phyloP scores from a whole-genome alignment of 1,284 basidiomycete genomes.

The Tilletia horrida region DNA sequence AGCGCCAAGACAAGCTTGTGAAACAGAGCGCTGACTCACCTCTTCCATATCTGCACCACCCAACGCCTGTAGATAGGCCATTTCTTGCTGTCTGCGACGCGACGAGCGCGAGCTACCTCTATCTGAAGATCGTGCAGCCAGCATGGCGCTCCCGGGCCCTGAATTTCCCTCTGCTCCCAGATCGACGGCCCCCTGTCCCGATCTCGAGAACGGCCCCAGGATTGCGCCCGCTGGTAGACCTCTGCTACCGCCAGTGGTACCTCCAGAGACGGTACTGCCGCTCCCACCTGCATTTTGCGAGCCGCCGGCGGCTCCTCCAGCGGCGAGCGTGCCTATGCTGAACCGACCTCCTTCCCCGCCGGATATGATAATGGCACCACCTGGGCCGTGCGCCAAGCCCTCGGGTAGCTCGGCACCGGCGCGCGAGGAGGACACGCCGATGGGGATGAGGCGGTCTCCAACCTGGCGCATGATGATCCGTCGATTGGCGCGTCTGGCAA shows the following conservation, averaged over 20 bases:
- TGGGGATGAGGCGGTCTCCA: constrained; percentile 90
- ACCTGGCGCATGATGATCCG: constrained; percentile 98
- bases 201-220: background rate
- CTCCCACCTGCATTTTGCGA: too few species aligned
- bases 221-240: background rate
- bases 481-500: constrained; percentile 67
- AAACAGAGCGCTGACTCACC: constrained; percentile 59
- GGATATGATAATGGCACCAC: constrained; percentile 51
- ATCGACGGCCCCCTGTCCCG: background rate
- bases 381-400: constrained; percentile 44
- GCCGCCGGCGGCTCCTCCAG: too few species aligned
- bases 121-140: constrained; percentile 64
- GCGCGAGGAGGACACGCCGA: constrained; percentile 73
- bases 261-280: too few species aligned
- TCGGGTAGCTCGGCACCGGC: constrained; percentile 55
- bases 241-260: constrained; percentile 18
- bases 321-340: too few species aligned
- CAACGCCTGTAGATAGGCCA: constrained; percentile 77
- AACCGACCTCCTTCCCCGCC: constrained; percentile 38
- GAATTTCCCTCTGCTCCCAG: background rate
- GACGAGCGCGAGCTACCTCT: constrained; percentile 47
- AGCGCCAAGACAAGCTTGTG: background rate
- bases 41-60: constrained; percentile 83
- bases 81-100: constrained; percentile 68
- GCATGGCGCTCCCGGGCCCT: background rate